Conservation (phyloP, 257 asterid genomes). For the Capsicum baccatum region DNA sequence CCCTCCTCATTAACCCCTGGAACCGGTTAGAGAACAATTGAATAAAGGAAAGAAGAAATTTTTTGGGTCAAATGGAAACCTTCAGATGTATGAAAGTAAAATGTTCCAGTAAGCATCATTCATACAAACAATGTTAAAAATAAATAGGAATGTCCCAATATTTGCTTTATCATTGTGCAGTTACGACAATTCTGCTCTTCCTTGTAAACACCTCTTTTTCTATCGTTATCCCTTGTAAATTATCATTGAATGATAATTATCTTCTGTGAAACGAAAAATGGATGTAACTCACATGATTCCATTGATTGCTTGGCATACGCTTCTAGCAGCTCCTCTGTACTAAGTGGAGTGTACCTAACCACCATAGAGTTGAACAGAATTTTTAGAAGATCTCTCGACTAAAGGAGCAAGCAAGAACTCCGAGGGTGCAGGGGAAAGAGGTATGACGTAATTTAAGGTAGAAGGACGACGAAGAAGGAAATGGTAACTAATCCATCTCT, state of each 20-base stretch:
- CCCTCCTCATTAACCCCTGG: constrained; percentile 74
- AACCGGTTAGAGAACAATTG: constrained; percentile 29
- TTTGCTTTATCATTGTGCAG: not conserved
- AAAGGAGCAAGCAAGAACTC: not conserved
- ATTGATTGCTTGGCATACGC: constrained; percentile 63
- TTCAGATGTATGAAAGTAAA: not conserved
- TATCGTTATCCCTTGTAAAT: not conserved
- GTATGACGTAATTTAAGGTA: not conserved
- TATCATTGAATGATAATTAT: not conserved
- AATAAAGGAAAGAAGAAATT: not conserved
- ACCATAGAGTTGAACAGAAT: constrained; percentile 33
- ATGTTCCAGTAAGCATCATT: not conserved
- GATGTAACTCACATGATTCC: constrained; percentile 71
- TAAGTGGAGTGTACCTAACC: constrained; percentile 82
- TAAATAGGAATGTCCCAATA: not conserved
- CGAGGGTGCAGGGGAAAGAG: not conserved
- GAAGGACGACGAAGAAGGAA: constrained; percentile 6
- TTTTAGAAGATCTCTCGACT: constrained; percentile 28
- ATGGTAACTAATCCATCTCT: not conserved
- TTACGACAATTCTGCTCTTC: not conserved
- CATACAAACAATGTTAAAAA: constrained; percentile 2
- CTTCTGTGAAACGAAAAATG: not conserved
- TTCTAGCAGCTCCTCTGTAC: constrained; percentile 84
- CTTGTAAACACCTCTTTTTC: not conserved
- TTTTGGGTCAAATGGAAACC: not conserved